Base-by-base conservation (phyloP, 306 rosid species). In the Luffa acutangula region DNA sequence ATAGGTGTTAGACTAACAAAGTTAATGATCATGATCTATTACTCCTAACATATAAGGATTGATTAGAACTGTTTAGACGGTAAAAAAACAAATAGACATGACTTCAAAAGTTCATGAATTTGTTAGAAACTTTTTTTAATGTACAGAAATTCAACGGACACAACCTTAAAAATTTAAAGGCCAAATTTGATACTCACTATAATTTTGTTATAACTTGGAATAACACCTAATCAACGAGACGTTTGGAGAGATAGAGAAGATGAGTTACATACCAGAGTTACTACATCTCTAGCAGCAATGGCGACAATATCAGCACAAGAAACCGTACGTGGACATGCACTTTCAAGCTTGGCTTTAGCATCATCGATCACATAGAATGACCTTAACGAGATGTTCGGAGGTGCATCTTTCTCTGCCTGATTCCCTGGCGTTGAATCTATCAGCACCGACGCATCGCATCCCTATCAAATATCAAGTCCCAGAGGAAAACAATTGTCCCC, bases 251-350 rank as follows among this genome's bases (percentile, higher is more conserved):
- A 31, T 33, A 3, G 4, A 0, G 66, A 60, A 25, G 20, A 34
- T 64, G 42, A 64, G 39, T 21, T 84, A 7, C 6, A 1, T 65
- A 93, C 90, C 88, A 78, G 58, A 76, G 89, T 33, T 49, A 91
- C 94, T 3, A 82, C 93, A 81, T 93, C 97, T 86, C 94, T 89
- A 1, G 93, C 91, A 15, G 97, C 90, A 86, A 89, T 83, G 80
- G 91, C 87, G 0, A 91, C 15, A 31, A 91, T 86, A 85, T 89
- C 96, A 81, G 94, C 94, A 80, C 96, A 93, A 2, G 96, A 91
- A 79, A 91, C 90, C 10, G 83, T 85, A 64, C 31, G 88, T 2
- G 94, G 96, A 36, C 96, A 91, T 60, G 88, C 86, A 63, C 60
- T 81, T 85, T 93, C 97, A 69, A 93, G 88, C 87, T 86, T 87